phyloP scores from a whole-genome alignment of 805 yeast species.

The Nadsonia fulvescens region DNA sequence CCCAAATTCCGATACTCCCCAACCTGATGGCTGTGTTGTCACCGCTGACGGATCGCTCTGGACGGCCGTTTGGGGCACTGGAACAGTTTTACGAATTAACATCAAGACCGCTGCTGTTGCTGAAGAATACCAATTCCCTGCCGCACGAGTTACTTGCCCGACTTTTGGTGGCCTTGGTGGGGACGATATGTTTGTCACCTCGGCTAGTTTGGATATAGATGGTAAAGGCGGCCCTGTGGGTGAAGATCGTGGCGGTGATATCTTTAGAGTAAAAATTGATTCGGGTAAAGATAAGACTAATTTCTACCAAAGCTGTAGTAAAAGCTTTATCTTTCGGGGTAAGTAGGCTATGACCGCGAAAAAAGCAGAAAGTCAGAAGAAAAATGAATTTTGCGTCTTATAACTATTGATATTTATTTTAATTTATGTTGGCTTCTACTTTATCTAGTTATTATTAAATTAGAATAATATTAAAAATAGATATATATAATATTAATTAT shows the following conservation, averaged over 20 bases:
- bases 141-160: constrained; percentile 43
- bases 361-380: no score
- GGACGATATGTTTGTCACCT: constrained; percentile 47
- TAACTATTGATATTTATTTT: no score
- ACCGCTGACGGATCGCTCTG: constrained; percentile 36
- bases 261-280: constrained; percentile 11
- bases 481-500: no score
- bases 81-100: constrained; percentile 35
- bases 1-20: constrained; percentile 19
- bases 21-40: constrained; percentile 67
- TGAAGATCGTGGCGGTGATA: constrained; percentile 13
- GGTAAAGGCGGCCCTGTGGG: constrained; percentile 19
- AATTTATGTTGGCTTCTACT: no score
- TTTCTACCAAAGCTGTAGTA: no score
- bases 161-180: constrained; percentile 41
- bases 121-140: constrained; percentile 37
- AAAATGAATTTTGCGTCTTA: no score
- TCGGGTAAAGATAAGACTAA: constrained; percentile 11
- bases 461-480: no score
- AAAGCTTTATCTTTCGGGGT: no score
- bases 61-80: constrained; percentile 49
- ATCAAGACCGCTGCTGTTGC: constrained; percentile 29
- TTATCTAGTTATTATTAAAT: no score
- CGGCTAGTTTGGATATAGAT: constrained; percentile 34
- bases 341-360: no score